These are phyloP conservation scores for Candida parachauliodes DNA, from an alignment of 805 yeast species.

Conservation along the genomic window DNA sequence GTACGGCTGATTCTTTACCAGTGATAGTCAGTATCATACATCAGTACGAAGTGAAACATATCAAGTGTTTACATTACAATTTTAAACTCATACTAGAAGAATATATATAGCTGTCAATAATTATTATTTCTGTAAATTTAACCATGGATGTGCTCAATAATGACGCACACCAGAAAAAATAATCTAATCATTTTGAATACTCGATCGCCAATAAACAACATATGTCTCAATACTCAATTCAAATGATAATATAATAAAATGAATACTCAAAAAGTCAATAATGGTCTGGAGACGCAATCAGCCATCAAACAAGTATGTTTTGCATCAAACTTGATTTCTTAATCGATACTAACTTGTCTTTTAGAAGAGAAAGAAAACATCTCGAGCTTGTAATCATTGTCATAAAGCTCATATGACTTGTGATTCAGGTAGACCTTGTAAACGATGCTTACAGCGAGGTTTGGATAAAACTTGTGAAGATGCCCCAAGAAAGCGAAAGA, in stretches of 20 bases:
- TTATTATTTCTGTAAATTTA: neutral
- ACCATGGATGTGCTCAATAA: conserved; percentile 3
- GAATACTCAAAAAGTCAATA: neutral
- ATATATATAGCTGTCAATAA: neutral
- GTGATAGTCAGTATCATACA: conserved; percentile 15
- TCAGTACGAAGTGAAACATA: conserved; percentile 8
- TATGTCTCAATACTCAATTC: too few relatives aligned
- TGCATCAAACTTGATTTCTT: neutral
- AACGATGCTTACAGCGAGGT: conserved; percentile 70
- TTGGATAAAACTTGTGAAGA: conserved; percentile 71
- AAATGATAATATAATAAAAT: conserved; percentile 1
- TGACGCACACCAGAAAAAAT: conserved; percentile 3
- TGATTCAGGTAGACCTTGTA: conserved; percentile 80
- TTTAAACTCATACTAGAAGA: conserved; percentile 3
- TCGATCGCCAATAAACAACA: too few relatives aligned
- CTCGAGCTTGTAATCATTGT: conserved; percentile 88
- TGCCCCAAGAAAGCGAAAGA: conserved; percentile 84
- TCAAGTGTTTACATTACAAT: conserved; percentile 9
- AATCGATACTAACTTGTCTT: conserved; percentile 2
- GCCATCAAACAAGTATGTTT: conserved; percentile 5
- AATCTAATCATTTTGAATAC: too few relatives aligned
- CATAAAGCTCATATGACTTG: conserved; percentile 91
- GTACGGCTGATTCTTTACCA: conserved; percentile 11
- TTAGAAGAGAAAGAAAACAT: conserved; percentile 58
- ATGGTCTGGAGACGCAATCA: neutral